Conservation (phyloP, 192 early-diverging fungal species). For the Tieghemiomyces parasiticus region DNA sequence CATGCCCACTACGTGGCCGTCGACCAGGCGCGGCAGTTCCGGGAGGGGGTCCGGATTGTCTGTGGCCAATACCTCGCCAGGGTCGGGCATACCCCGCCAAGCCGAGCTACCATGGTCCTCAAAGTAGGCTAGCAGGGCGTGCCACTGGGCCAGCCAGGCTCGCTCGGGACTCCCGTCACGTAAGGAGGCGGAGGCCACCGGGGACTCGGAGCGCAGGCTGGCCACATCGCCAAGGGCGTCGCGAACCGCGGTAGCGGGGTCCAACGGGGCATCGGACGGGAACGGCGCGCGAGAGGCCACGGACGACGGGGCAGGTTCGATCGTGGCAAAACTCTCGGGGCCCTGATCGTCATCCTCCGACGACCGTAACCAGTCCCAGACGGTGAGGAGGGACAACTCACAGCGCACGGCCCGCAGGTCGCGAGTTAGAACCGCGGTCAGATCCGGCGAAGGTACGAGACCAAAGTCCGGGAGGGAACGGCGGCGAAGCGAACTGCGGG, state of each 20-base stretch:
- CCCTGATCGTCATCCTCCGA: no score
- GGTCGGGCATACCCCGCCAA: constrained; percentile 7
- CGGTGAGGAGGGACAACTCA: neutral
- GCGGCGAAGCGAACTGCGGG: neutral
- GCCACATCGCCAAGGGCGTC: neutral
- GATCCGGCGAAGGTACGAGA: neutral
- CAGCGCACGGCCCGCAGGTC: neutral
- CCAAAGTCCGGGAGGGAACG: neutral
- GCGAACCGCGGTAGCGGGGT: neutral
- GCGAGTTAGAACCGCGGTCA: neutral
- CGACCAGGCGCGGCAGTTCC: constrained; percentile 3
- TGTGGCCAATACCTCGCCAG: neutral
- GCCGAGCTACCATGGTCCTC: neutral
- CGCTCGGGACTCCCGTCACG: neutral
- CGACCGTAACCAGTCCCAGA: constrained; percentile 6
- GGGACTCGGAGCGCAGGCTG: neutral
- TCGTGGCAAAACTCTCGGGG: neutral
- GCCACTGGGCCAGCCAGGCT: constrained; percentile 3
- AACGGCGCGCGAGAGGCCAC: neutral
- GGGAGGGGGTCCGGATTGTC: neutral
- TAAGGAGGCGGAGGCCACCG: neutral
- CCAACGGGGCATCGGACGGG: neutral
- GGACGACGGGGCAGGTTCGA: neutral
- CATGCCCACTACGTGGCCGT: neutral
- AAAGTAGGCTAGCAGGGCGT: neutral